Evolutionary conservation across 495 filamentous ascomycete species (phyloP).

Genomic region (Entonaema liquescens): DNA sequence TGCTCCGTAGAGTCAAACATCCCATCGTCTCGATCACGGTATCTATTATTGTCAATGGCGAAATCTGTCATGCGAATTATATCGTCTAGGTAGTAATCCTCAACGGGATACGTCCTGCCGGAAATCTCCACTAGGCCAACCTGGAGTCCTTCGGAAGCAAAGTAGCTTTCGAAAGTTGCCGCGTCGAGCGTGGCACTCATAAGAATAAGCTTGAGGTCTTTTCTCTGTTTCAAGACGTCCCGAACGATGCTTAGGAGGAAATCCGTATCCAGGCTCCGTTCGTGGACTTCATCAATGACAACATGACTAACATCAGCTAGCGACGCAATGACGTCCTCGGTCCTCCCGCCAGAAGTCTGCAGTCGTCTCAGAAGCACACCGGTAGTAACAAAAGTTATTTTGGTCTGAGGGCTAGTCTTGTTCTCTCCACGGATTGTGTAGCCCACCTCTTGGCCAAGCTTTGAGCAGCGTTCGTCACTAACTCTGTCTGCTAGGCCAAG

Average conservation of each 20-base stretch:
- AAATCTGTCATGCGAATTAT: conserved; percentile 83
- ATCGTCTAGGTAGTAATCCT: conserved; percentile 91
- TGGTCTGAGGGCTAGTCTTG: conserved; percentile 70
- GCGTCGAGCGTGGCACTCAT: conserved; percentile 99
- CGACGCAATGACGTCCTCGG: conserved; percentile 78
- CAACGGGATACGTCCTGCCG: conserved; percentile 88
- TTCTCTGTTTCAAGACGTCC: conserved; percentile 77
- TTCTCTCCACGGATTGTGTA: conserved; percentile 95
- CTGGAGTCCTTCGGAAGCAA: conserved; percentile 66
- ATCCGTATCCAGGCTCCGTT: conserved; percentile 93
- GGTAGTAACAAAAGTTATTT: conserved; percentile 95
- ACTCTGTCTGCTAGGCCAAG: conserved; percentile 94
- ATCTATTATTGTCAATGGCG: conserved; percentile 51
- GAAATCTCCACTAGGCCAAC: conserved; percentile 86
- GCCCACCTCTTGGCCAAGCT: conserved; percentile 87
- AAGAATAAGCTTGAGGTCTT: conserved; percentile 90
- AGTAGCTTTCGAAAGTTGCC: conserved; percentile 84
- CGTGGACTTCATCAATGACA: conserved; percentile 96
- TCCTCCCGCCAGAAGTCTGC: conserved; percentile 82
- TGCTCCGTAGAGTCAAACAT: conserved; percentile 47
- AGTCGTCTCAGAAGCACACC: conserved; percentile 91
- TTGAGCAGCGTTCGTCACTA: conserved; percentile 84
- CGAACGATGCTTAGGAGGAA: conserved; percentile 90
- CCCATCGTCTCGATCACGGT: conserved; percentile 43
- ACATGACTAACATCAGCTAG: conserved; percentile 92